Base-by-base conservation (phyloP, 306 rosid genomes). In the Luffa acutangula region DNA sequence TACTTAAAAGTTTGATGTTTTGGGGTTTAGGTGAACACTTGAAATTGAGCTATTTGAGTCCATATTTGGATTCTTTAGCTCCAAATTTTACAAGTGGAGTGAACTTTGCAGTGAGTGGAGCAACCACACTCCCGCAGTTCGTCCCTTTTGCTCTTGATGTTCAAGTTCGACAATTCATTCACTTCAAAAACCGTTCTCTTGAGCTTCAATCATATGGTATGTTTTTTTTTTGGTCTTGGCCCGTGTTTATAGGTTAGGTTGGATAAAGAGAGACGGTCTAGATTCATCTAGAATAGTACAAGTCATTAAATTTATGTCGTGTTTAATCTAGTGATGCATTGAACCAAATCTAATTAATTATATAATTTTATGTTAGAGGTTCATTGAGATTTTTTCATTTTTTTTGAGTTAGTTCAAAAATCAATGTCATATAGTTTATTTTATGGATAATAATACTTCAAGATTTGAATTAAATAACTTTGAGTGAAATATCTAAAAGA, bases 101-200 rank as follows among this genome's bases (percentile, higher is more conserved):
- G 39, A 78, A 82, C 70, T 82, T 85, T 72, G 86, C 86, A 0
- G 48, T 65, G 25, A 73, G 82, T 36, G 88, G 86, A 34, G 43
- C 84, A 4, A 14, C 82, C 12, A 81, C 75, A 36, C 46, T 69
- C 39, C 82, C 86, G 11, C 62, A 65, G 13, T 45, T 59, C 8
- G 57, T 67, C 4, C 83, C 86, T 56, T 83, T 86, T 37, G 64
- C 31, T 70, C 45, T 83, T 33, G 76, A 59, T 20, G 77, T 79
- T 66, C 89, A 86, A 75, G 43, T 83, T 73, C 85, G 60, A 33
- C 85, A 86, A 49, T 81, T 81, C 72, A 58, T 81, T 42, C 79
- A 46, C 53, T 86, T 86, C 53, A 64, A 63, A 37, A 56, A 76
- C 14, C 84, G 84, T 2, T 81, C 80, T 34, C 64, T 75, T 46